Conservation (phyloP, 176 grass and related monocot species). For the Oropetium thomaeum region DNA sequence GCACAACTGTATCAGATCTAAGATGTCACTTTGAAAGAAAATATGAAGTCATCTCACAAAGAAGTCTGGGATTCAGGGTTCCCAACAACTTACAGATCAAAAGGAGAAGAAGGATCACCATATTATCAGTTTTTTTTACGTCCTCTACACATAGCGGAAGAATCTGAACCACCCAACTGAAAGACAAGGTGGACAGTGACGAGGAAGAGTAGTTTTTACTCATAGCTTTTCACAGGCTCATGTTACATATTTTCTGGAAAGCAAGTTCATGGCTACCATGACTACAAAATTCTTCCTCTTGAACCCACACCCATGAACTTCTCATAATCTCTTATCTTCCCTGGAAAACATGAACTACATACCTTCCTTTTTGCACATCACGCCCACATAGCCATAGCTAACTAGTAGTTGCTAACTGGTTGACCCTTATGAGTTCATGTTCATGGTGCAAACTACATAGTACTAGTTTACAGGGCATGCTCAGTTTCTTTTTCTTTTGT, state of each 20-base stretch:
- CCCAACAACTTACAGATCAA: neutral
- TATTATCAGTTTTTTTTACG: neutral
- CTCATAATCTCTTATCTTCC: neutral
- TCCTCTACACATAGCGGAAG: neutral
- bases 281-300: neutral
- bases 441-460: constrained; percentile 19
- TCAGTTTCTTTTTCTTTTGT: constrained; percentile 31
- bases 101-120: neutral
- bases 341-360: constrained; percentile 32
- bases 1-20: neutral
- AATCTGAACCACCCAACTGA: neutral
- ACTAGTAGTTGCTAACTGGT: neutral
- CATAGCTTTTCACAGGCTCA: constrained; percentile 26
- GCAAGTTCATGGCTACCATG: constrained; percentile 39
- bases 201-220: neutral
- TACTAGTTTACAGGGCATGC: constrained; percentile 32
- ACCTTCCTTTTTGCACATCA: constrained; percentile 12
- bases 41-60: neutral
- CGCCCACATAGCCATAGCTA: constrained; percentile 14
- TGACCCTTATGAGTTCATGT: constrained; percentile 44
- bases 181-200: neutral
- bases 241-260: constrained; percentile 33
- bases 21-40: constrained; percentile 19
- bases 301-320: constrained; percentile 25
- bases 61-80: neutral